Conservation (phyloP, 2,329 filamentous ascomycete genomes). For the Microthyrium microscopicum region DNA sequence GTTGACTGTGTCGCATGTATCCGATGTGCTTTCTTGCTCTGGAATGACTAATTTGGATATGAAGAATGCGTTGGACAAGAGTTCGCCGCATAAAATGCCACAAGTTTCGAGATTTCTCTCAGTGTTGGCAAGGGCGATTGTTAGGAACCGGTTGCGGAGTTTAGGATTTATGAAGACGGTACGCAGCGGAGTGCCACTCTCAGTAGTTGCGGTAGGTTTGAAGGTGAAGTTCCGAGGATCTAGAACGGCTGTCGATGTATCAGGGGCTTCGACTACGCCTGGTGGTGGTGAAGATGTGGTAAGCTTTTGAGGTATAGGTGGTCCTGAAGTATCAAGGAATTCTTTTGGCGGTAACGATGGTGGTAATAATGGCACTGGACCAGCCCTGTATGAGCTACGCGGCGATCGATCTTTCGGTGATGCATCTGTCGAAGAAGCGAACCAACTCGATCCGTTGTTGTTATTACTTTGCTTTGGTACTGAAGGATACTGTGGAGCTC, state of each 20-base stretch:
- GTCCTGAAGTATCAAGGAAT: background rate
- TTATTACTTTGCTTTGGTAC: too few relatives aligned
- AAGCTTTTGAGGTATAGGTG: slow-evolving; percentile 4
- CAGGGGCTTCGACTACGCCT: slow-evolving; percentile 13
- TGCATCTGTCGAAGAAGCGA: too few relatives aligned
- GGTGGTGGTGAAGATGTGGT: slow-evolving; percentile 2
- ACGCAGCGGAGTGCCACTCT: slow-evolving; percentile 73
- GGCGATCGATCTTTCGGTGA: too few relatives aligned
- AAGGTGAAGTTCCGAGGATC: slow-evolving; percentile 53
- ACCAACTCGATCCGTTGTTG: too few relatives aligned
- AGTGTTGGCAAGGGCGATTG: slow-evolving; percentile 62
- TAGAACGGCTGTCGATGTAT: slow-evolving; percentile 21
- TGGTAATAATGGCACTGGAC: background rate
- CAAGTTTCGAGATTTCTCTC: slow-evolving; percentile 76
- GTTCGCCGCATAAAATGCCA: slow-evolving; percentile 78
- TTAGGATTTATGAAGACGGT: slow-evolving; percentile 71
- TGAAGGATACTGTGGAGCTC: background rate
- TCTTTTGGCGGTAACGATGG: slow-evolving; percentile 3
- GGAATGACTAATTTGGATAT: slow-evolving; percentile 79
- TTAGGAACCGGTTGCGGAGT: slow-evolving; percentile 59
- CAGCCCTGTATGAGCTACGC: too few relatives aligned
- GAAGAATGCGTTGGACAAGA: slow-evolving; percentile 87
- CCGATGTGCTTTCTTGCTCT: slow-evolving; percentile 73
- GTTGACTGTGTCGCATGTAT: slow-evolving; percentile 90
- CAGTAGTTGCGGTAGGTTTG: slow-evolving; percentile 70